phyloP scores from a whole-genome alignment of 208 protist genomes.

The Angomonas ambiguus region DNA sequence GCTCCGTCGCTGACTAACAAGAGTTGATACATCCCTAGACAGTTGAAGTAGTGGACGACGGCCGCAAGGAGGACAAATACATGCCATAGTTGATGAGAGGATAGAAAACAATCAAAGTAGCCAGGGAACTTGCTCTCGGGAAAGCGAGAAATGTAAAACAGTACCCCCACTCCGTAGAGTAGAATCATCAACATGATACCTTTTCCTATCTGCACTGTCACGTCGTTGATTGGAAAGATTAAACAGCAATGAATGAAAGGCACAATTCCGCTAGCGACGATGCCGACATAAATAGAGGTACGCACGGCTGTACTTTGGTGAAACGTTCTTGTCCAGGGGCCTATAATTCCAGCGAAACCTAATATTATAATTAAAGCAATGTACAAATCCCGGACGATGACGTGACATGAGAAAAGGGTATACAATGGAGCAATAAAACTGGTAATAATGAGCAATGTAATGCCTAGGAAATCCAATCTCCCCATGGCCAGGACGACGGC shows the following conservation, averaged over 20 bases:
- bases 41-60: constrained; percentile 47
- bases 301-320: constrained; percentile 20
- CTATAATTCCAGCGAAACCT: constrained; percentile 21
- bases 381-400: constrained; percentile 30
- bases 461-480: constrained; percentile 42
- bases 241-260: constrained; percentile 28
- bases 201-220: background rate
- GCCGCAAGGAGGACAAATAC: constrained; percentile 46
- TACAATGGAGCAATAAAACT: constrained; percentile 55
- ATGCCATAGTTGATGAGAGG: constrained; percentile 61
- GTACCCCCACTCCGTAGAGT: constrained; percentile 38
- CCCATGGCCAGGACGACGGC: constrained; percentile 20
- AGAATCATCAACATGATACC: constrained; percentile 35
- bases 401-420: constrained; percentile 36
- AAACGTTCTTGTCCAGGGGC: constrained; percentile 18
- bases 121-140: constrained; percentile 45
- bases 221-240: constrained; percentile 14
- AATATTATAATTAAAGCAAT: constrained; percentile 24
- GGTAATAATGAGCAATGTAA: constrained; percentile 39
- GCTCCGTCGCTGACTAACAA: constrained; percentile 24
- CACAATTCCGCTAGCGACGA: constrained; percentile 26
- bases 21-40: constrained; percentile 33
- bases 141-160: constrained; percentile 46
- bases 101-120: constrained; percentile 44
- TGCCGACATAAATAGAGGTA: constrained; percentile 24